Evolutionary conservation across 1,284 basidiomycete genomes (phyloP).

Genomic region (Microbotryomycetes sp.): DNA sequence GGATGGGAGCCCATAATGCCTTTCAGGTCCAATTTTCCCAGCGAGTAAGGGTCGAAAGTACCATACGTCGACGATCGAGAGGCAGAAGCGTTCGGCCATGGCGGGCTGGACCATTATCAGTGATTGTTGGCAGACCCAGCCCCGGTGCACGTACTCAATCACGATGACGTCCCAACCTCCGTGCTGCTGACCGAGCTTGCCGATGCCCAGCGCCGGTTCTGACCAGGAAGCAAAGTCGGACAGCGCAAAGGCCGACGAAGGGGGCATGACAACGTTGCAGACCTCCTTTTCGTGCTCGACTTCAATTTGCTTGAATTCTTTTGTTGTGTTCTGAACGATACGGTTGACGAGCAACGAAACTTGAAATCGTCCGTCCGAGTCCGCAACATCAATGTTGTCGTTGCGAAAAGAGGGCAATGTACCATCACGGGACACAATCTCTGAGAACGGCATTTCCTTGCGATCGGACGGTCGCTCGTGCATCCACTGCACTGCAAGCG

Average conservation of each 20-base stretch:
- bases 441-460: neutral
- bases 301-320: neutral
- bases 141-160: slow-evolving; percentile 10
- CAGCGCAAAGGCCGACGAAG: slow-evolving; percentile 19
- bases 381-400: too few species aligned
- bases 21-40: slow-evolving; percentile 28
- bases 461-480: neutral
- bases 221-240: slow-evolving; percentile 21
- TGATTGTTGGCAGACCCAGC: neutral
- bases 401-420: too few species aligned
- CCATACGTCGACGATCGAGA: slow-evolving; percentile 26
- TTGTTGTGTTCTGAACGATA: slow-evolving; percentile 5
- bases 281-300: neutral
- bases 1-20: slow-evolving; percentile 15
- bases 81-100: slow-evolving; percentile 34
- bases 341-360: neutral
- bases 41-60: slow-evolving; percentile 34
- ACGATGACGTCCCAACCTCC: slow-evolving; percentile 20
- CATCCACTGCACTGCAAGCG: too few species aligned
- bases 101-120: slow-evolving; percentile 17
- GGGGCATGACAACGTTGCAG: slow-evolving; percentile 8
- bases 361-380: neutral
- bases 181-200: neutral
- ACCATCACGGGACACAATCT: too few species aligned
- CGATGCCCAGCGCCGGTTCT: neutral